Evolutionary conservation across 306 rosid genomes (phyloP), one percentile per base, ranked within the genome.

Genomic region (Erythrophleum fordii): DNA sequence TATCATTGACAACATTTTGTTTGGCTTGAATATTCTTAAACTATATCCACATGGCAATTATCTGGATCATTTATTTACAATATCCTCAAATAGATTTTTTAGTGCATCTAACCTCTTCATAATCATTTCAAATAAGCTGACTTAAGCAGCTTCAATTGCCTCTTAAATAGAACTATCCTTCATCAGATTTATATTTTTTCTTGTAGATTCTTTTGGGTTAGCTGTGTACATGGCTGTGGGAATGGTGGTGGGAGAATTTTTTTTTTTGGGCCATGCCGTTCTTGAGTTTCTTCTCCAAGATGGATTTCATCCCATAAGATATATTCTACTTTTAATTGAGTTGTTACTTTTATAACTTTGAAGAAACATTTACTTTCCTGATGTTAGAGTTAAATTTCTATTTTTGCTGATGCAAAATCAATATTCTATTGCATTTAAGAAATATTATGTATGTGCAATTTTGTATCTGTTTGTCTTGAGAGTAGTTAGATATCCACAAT

Each of bases 201-300:
- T 28, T 83, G 85, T 94, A 96, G 98, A 73, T 84, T 90, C 77
- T 92, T 96, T 85, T 11, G 31, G 70, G 84, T 62, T 29, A 97
- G 98, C 17, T 88, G 94, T 72, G 82, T 96, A 83, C 93, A 96
- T 87, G 99, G 99, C 72, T 87, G 98, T 81, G 90, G 56, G 58
- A 90, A 96, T 83, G 98, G 93, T 81, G 91, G 84, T 22, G 91
- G 88, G 85, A 90, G 98, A 85, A 93, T 96, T 89, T 35, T 96
- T 96, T 73, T 96, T 96, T 82, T 93, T n/a, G n/a, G n/a, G 99
- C 84, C 97, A 92, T 56, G 92, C 98, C 1, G 94, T 98, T 78
- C 98, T 96, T 49, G 99, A 96, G 76, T 96, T 90, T 88, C 91
- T 96, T 55, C 94, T 69, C 79, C 97, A 92, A 81, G 78, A 80